Percentiles rank a stretch among this genome's conserved stretches.
Evolutionary conservation across 108 stramenopile species (phyloP).

Genomic region (Fistulifera pelliculosa): DNA sequence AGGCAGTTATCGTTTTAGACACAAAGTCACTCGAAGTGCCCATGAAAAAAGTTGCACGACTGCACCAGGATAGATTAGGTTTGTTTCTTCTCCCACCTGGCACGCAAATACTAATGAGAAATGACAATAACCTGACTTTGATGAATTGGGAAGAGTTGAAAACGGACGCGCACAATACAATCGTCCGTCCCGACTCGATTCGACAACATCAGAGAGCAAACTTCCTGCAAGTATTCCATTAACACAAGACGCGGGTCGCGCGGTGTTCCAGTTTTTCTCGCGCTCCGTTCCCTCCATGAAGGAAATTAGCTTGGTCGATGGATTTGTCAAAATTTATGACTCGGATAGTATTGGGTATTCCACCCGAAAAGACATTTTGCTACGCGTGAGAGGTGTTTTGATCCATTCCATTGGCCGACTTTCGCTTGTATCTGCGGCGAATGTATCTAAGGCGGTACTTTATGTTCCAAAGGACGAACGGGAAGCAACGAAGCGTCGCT

Average conservation of each 20-base stretch:
- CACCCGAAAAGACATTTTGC: constrained; percentile 44
- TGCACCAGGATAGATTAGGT: constrained; percentile 8
- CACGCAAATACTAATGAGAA: constrained; percentile 17
- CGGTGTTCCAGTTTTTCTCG: constrained; percentile 62
- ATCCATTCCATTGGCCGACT: constrained; percentile 62
- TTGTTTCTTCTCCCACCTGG: constrained; percentile 42
- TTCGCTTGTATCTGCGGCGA: constrained; percentile 39
- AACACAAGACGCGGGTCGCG: constrained; percentile 43
- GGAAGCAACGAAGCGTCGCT: not conserved
- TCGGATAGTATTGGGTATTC: constrained; percentile 48
- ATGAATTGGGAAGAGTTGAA: constrained; percentile 7
- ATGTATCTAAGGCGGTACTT: not conserved
- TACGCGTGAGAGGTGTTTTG: constrained; percentile 63
- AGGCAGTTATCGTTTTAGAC: not conserved
- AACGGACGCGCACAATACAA: not conserved
- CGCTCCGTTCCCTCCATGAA: constrained; percentile 70
- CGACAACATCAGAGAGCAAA: not conserved
- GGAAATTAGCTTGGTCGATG: constrained; percentile 74
- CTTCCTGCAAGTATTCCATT: constrained; percentile 17
- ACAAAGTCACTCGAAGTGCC: not conserved
- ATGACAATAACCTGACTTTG: constrained; percentile 12
- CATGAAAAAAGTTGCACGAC: not conserved
- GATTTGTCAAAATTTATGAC: constrained; percentile 70
- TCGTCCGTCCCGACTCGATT: not conserved
- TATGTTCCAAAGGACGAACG: not conserved